A percentile compares a stretch with the other conserved stretches of the same genome.
Conservation (phyloP, 768 basidiomycete genomes). For the Daedalea quercina region DNA sequence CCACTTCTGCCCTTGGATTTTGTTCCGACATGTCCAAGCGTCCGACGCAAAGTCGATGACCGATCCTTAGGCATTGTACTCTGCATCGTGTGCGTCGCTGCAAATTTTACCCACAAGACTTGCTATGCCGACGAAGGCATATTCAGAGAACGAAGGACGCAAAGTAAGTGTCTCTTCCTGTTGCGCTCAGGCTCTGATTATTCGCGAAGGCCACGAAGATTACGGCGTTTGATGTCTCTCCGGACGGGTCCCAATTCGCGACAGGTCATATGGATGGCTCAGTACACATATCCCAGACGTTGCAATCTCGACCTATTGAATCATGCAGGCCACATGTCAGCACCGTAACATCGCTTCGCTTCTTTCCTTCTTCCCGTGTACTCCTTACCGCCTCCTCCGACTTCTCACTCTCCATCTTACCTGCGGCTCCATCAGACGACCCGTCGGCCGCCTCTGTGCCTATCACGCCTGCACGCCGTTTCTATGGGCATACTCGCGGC, state of each 20-base stretch:
- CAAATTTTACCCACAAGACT: slow-evolving; percentile 42
- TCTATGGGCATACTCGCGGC: slow-evolving; percentile 59
- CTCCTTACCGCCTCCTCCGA: slow-evolving; percentile 65
- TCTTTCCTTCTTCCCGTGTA: slow-evolving; percentile 69
- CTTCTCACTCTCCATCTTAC: slow-evolving; percentile 58
- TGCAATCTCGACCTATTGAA: slow-evolving; percentile 15
- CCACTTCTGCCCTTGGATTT: background rate
- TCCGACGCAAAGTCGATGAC: slow-evolving; percentile 2
- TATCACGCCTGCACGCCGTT: slow-evolving; percentile 47
- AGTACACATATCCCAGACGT: slow-evolving; percentile 37
- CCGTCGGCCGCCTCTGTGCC: slow-evolving; percentile 14
- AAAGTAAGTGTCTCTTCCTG: background rate
- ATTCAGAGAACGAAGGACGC: slow-evolving; percentile 30
- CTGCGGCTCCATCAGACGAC: slow-evolving; percentile 39
- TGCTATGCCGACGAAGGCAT: slow-evolving; percentile 44
- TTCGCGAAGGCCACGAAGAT: slow-evolving; percentile 29
- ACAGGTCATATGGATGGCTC: slow-evolving; percentile 57
- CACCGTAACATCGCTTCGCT: slow-evolving; percentile 47
- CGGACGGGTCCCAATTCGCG: slow-evolving; percentile 51
- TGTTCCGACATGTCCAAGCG: background rate
- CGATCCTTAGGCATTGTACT: slow-evolving; percentile 27
- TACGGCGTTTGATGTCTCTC: slow-evolving; percentile 56
- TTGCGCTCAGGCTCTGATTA: slow-evolving; percentile 28
- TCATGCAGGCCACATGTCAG: slow-evolving; percentile 42
- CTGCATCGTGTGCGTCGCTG: slow-evolving; percentile 41